Conservation (phyloP, 768 basidiomycete genomes). For the Sarcodon aspratus region DNA sequence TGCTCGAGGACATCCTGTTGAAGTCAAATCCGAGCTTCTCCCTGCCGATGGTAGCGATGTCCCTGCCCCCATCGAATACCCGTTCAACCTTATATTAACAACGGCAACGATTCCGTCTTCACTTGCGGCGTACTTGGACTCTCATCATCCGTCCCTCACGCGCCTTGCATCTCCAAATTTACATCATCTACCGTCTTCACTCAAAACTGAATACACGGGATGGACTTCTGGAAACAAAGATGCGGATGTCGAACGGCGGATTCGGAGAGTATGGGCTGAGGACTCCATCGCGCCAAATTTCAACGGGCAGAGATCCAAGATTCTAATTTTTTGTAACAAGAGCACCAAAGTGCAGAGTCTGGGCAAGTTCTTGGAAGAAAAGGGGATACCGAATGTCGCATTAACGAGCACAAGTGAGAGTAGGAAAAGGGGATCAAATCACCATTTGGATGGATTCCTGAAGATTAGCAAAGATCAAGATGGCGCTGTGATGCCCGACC, state of each 20-base stretch:
- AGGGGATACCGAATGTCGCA: constrained; percentile 50
- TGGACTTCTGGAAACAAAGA: constrained; percentile 77
- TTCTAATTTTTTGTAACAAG: constrained; percentile 81
- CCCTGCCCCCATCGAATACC: constrained; percentile 35
- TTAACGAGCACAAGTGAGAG: constrained; percentile 53
- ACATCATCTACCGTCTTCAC: constrained; percentile 62
- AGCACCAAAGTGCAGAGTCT: constrained; percentile 56
- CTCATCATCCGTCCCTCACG: constrained; percentile 47
- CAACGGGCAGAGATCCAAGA: constrained; percentile 36
- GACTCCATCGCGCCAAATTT: constrained; percentile 28
- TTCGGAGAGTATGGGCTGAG: constrained; percentile 66
- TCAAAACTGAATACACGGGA: constrained; percentile 61
- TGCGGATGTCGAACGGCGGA: constrained; percentile 66
- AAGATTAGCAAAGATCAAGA: constrained; percentile 6
- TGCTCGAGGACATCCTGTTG: constrained; percentile 41
- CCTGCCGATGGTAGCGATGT: not conserved
- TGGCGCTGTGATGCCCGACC: constrained; percentile 3
- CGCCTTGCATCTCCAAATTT: constrained; percentile 74
- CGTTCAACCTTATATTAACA: constrained; percentile 73
- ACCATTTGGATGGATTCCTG: constrained; percentile 70
- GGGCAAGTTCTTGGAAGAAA: constrained; percentile 41
- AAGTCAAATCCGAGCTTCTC: constrained; percentile 12
- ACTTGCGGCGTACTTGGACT: constrained; percentile 52
- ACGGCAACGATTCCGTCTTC: constrained; percentile 83
- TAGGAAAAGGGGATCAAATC: constrained; percentile 58